phyloP scores from a whole-genome alignment of 2,329 filamentous ascomycete species.

The Mollisia scopiformis region DNA sequence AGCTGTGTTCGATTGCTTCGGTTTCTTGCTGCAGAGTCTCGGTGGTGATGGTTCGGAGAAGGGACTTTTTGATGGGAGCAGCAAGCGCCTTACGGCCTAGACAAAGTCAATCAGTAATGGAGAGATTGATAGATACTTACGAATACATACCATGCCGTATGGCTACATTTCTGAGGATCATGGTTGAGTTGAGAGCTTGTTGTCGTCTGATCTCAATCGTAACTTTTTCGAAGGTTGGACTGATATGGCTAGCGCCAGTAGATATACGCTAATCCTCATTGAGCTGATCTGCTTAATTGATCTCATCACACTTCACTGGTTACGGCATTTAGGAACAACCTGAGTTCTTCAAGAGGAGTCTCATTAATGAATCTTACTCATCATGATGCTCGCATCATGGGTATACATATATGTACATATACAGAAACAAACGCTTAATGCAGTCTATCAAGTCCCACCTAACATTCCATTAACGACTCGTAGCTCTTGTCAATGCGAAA shows the following conservation, averaged over 20 bases:
- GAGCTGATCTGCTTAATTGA: neutral
- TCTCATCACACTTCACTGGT: too few relatives aligned
- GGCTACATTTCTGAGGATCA: constrained; percentile 59
- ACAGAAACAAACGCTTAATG: constrained; percentile 17
- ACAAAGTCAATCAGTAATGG: constrained; percentile 25
- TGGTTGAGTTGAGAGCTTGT: constrained; percentile 38
- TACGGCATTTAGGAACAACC: too few relatives aligned
- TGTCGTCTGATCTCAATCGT: constrained; percentile 17
- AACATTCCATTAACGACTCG: constrained; percentile 42
- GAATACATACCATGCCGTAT: constrained; percentile 55
- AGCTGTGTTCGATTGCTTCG: constrained; percentile 16
- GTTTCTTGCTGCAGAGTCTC: constrained; percentile 22
- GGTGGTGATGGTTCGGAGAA: constrained; percentile 43
- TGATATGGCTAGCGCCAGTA: neutral
- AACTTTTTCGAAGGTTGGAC: constrained; percentile 34
- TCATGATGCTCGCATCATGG: constrained; percentile 10
- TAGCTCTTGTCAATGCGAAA: constrained; percentile 80
- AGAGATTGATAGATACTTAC: neutral
- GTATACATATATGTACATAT: constrained; percentile 13
- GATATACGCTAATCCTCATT: constrained; percentile 18
- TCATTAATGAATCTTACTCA: constrained; percentile 5
- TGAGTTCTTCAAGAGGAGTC: too few relatives aligned
- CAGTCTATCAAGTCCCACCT: constrained; percentile 18
- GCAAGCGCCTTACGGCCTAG: constrained; percentile 58
- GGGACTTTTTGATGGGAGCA: constrained; percentile 42